Evolutionary conservation across 345 rosid genomes (phyloP).

Genomic region (Corchorus capsularis): DNA sequence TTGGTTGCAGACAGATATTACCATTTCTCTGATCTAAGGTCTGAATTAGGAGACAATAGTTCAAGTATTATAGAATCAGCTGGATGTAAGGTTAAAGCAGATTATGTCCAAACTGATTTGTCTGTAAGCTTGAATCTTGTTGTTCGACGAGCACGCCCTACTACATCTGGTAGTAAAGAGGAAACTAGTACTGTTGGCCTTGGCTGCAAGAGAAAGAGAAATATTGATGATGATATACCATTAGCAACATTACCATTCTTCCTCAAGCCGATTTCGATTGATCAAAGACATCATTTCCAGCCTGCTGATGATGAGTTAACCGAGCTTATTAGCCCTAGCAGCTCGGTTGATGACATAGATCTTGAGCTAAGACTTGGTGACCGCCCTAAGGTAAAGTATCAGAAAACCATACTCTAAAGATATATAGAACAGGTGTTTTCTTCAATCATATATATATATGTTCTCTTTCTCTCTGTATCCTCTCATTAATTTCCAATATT

Average conservation of each 20-base stretch:
- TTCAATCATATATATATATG: constrained; percentile 14
- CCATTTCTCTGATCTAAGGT: constrained; percentile 32
- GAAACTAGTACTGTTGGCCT: constrained; percentile 20
- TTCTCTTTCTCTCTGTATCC: constrained; percentile 20
- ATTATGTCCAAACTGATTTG: constrained; percentile 46
- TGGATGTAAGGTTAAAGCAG: constrained; percentile 35
- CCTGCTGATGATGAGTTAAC: constrained; percentile 31
- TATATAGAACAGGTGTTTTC: constrained; percentile 14
- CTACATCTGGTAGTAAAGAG: constrained; percentile 35
- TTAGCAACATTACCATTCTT: constrained; percentile 50
- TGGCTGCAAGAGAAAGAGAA: constrained; percentile 56
- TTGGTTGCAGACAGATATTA: constrained; percentile 21
- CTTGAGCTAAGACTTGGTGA: constrained; percentile 92
- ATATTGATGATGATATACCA: constrained; percentile 25
- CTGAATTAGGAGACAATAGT: constrained; percentile 43
- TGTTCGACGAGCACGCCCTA: constrained; percentile 48
- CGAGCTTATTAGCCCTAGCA: constrained; percentile 42
- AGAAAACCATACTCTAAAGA: constrained; percentile 18
- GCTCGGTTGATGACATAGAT: constrained; percentile 67
- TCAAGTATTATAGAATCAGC: constrained; percentile 33
- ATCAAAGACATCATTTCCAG: constrained; percentile 31
- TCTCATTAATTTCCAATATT: not conserved
- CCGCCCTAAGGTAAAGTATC: constrained; percentile 57
- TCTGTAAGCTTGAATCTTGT: constrained; percentile 67
- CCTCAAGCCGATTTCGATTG: constrained; percentile 41